Evolutionary conservation across 169 alveolate species (phyloP).

Genomic region (Babesia bovis): DNA sequence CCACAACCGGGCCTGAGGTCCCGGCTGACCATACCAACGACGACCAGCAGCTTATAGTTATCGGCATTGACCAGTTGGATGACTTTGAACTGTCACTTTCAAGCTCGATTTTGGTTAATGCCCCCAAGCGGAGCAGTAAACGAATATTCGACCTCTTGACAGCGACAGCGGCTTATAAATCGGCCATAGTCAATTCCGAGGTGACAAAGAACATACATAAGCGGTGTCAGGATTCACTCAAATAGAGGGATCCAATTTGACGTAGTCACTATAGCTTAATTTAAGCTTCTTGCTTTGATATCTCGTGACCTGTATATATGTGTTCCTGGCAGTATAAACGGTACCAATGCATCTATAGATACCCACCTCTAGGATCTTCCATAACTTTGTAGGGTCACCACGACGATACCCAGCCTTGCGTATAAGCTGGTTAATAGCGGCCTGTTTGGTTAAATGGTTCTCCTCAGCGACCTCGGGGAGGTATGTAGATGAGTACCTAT

Average conservation of each 20-base stretch:
- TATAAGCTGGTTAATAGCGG: slow-evolving; percentile 44
- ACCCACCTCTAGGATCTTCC: slow-evolving; percentile 34
- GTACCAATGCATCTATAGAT: background rate
- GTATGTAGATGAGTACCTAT: slow-evolving; percentile 71
- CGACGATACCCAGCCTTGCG: slow-evolving; percentile 47
- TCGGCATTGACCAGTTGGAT: slow-evolving; percentile 54
- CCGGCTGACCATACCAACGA: no score
- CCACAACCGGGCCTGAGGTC: background rate
- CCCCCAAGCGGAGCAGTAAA: slow-evolving; percentile 1
- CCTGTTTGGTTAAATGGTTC: slow-evolving; percentile 50
- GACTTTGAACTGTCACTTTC: slow-evolving; percentile 51
- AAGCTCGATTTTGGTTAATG: slow-evolving; percentile 35
- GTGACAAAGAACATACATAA: slow-evolving; percentile 24
- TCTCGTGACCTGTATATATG: slow-evolving; percentile 25
- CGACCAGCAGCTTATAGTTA: slow-evolving; percentile 17
- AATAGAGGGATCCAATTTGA: background rate
- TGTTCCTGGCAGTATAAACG: background rate
- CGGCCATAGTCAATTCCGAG: slow-evolving; percentile 48
- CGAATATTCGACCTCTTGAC: slow-evolving; percentile 51
- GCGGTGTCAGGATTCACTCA: background rate
- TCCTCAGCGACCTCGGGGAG: slow-evolving; percentile 75
- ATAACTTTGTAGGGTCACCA: background rate
- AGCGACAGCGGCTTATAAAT: slow-evolving; percentile 62
- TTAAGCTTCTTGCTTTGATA: slow-evolving; percentile 55
- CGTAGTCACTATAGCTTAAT: slow-evolving; percentile 30